Base-by-base conservation (phyloP, 2,329 filamentous ascomycete genomes). In the Xylaria multiplex region DNA sequence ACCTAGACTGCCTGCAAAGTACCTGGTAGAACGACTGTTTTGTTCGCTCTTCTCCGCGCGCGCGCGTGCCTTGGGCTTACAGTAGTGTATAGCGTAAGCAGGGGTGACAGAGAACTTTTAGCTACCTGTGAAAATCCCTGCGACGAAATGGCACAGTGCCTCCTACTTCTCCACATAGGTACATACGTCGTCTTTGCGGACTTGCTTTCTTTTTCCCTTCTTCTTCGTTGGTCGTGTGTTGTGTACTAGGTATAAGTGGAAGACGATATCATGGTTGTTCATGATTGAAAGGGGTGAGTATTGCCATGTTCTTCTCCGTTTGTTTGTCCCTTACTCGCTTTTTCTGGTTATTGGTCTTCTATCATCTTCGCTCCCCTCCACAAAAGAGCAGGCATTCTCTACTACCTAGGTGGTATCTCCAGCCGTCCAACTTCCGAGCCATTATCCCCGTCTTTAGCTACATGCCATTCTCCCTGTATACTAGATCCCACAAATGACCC, bases 231-330 rank as follows among this genome's bases (percentile, higher is more conserved):
- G 49, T 40, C 40, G 46, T 46, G 53, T 57, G 32, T 22, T 55
- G 53, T 43, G 46, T 65, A 50, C 53, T 58, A 30, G 37, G 48
- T 61, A 62, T 67, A 59, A 55, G 57, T 68, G 56, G 50, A 58
- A 46, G 65, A 32, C 63, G 50, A 46, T 40, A 54, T 22, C 45
- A n/a, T 55, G 45, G 53, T 56, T 55, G 35, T 57, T 56, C 37
- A 8, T 68, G 54, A 53, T 63, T 49, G 59, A 68, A 69, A 68
- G 49, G 62, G 59, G 50, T 9, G 43, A 59, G 43, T 37, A 59
- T 61, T 43, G 60, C 56, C 43, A 32, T 56, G 46, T 9, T 45
- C 6, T 48, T 57, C 24, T 56, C 37, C 55, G 30, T 42, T 46
- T 55, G 54, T 32, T 30, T 64, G 48, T 24, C 35, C 32, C 37